Evolutionary conservation across 306 rosid species (phyloP), one percentile per base, ranked within the genome.

Genomic region (Canavalia gladiata): DNA sequence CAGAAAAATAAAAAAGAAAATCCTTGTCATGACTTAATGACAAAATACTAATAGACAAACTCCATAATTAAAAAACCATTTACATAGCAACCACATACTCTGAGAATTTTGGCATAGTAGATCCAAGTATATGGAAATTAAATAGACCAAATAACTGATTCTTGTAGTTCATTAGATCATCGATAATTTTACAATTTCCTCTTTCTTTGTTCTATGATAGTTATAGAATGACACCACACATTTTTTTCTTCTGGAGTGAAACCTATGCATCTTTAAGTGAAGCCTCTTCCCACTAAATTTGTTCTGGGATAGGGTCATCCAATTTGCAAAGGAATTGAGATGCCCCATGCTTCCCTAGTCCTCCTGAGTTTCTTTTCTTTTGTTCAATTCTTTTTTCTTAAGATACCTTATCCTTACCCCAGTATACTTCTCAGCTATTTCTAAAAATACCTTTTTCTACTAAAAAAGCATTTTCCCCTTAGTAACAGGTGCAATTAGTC

Each of bases 151-250:
- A 56, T 9, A 71, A 60, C 58, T 7, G 46, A 5, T 74, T 84
- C 31, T 45, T 63, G 66, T 70, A 80, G 74, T 80, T 80, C 34
- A 56, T 43, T 60, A 54, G 50, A 77, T 64, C 50, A 54, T 62
- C 62, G 54, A 58, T 33, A 60, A 12, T 62, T 71, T 83, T 9
- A 43, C 69, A 45, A 13, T 65, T 41, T 57, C 77, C 43, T 63
- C 7, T 43, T 42, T 83, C 25, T 8, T 49, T 58, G 28, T 51
- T 77, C 59, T 58, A 77, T 30, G 13, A 55, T n/a, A 60, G 42
- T 31, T 78, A 42, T 76, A 39, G 74, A 11, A 33, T 37, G 64
- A 35, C 12, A 62, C 28, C 13, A 28, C 54, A 45, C 43, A 30
- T 69, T 57, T 76, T 60, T 10, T 33, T 74, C 37, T 50, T 49